Percentiles rank a stretch among this genome's conserved stretches.
These are phyloP conservation scores for Chaetothyriales sp. DNA, from an alignment of 2,329 filamentous ascomycete species.

Conservation along the genomic window DNA sequence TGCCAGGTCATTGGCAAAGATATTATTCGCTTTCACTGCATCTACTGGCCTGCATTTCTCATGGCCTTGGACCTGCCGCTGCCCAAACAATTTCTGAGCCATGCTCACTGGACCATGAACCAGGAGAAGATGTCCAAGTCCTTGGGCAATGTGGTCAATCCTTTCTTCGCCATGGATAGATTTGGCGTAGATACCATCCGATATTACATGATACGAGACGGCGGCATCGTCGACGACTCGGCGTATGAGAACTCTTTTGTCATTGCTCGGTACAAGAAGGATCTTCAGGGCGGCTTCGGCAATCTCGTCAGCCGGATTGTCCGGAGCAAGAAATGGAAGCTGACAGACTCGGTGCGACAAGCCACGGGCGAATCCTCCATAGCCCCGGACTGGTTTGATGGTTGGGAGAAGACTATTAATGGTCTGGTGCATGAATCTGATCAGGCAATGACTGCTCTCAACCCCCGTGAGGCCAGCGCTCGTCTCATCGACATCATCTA, in stretches of 20 bases:
- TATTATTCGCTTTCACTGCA: conserved; percentile 84
- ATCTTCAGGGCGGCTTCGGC: conserved; percentile 62
- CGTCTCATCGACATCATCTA: conserved; percentile 4
- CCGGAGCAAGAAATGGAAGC: conserved; percentile 50
- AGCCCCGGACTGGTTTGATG: background rate
- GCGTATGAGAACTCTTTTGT: conserved; percentile 74
- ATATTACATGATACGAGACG: conserved; percentile 74
- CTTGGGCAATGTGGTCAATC: conserved; percentile 86
- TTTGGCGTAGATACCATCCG: conserved; percentile 81
- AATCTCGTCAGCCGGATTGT: conserved; percentile 65
- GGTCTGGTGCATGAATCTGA: conserved; percentile 28
- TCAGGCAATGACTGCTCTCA: conserved; percentile 47
- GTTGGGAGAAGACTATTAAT: background rate
- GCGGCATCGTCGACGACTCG: conserved; percentile 61
- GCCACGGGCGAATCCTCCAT: background rate
- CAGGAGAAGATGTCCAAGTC: conserved; percentile 94
- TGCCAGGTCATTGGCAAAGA: conserved; percentile 93
- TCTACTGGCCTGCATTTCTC: conserved; percentile 96
- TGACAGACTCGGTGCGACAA: background rate
- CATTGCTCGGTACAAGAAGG: conserved; percentile 62
- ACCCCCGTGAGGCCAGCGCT: conserved; percentile 37
- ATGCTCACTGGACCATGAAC: conserved; percentile 91
- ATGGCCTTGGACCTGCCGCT: conserved; percentile 72
- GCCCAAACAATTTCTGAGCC: conserved; percentile 68
- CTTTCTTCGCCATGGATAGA: conserved; percentile 76